Evolutionary conservation across 2,329 filamentous ascomycete genomes (phyloP), one percentile per base, ranked within the genome.

Genomic region (Colletotrichum tropicicola): DNA sequence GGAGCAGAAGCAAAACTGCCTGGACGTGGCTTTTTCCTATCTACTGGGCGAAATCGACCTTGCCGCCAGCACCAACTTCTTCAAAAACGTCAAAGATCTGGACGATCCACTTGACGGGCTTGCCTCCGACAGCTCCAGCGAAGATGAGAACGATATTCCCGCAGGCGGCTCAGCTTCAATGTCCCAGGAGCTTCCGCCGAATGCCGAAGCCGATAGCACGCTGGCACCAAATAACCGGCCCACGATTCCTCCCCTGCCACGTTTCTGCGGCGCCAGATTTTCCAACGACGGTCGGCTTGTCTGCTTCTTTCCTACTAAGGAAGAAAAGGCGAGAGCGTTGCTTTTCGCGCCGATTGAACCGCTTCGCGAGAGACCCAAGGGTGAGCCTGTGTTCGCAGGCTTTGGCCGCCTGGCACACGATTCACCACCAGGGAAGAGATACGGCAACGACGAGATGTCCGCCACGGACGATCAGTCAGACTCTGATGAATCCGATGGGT

Each of bases 91-190:
- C 10, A 84, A 89, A 68, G 89, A 92, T 68, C 76, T 89, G 7
- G 87, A 87, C 57, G 84, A 88, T 71, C 82, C 84, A 48, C 72
- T 87, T 6, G 86, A 85, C 63, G 87, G 79, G 3, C 76, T 89
- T 35, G 85, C 82, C 28, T 91, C 92, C 61, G 93, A 96, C 68
- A 95, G 92, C 69, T 98, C 93, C 3, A 97, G 92, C 71, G 91
- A 93, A 67, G 92, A 94, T 68, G 92, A 94, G 21, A 81, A 81
- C 47, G 81, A 84, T 23, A 84, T 86, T 10, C 82, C 82, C 0
- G 74, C 82, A 2, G 83, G 84, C 4, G 84, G 82, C 17, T 86
- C 84, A 8, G 84, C 83, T 12, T 84, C 85, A 57, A 87, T 90
- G 85, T 89, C 87, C 6, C 87, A 89, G 68, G 87, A 90, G 68